phyloP scores from a whole-genome alignment of 352 stramenopile species.

The Phytophthora fragariae region DNA sequence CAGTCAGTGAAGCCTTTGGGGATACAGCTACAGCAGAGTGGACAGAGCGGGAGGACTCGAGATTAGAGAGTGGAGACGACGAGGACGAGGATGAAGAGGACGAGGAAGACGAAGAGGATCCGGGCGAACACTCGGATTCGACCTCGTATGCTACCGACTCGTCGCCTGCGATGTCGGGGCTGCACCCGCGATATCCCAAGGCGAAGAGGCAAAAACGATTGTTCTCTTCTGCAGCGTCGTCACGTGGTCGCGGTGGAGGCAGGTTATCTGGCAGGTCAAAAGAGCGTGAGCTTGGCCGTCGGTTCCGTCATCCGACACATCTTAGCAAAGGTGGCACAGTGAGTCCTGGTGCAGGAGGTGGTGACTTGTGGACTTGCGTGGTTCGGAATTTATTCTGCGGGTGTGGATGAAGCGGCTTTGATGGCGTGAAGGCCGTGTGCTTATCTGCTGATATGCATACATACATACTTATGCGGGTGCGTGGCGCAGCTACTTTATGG shows the following conservation, averaged over 20 bases:
- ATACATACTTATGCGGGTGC: conserved; percentile 27
- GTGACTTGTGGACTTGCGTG: conserved; percentile 34
- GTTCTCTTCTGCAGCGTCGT: conserved; percentile 17
- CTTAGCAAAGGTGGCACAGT: conserved; percentile 28
- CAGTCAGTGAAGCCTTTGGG: conserved; percentile 79
- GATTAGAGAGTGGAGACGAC: conserved; percentile 33
- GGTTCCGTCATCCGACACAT: conserved; percentile 32
- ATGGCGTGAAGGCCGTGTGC: background rate
- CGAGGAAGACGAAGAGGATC: conserved; percentile 34
- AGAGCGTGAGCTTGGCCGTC: conserved; percentile 23
- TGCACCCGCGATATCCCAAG: conserved; percentile 29
- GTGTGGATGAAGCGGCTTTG: conserved; percentile 24
- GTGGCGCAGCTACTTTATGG: conserved; percentile 30
- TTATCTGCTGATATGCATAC: conserved; percentile 24
- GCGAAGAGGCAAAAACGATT: conserved; percentile 26
- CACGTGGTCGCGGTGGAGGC: conserved; percentile 19
- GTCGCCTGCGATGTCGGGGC: conserved; percentile 31
- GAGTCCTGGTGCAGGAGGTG: conserved; percentile 16
- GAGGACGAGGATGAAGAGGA: conserved; percentile 42
- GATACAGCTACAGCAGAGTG: conserved; percentile 46
- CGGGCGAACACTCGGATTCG: conserved; percentile 34
- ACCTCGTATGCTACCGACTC: conserved; percentile 40
- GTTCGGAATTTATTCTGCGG: conserved; percentile 41
- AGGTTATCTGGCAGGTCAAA: conserved; percentile 18
- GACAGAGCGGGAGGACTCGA: conserved; percentile 32